These are phyloP conservation scores for Camellia japonica DNA, from an alignment of 148 eudicot genomes.

Conservation along the genomic window DNA sequence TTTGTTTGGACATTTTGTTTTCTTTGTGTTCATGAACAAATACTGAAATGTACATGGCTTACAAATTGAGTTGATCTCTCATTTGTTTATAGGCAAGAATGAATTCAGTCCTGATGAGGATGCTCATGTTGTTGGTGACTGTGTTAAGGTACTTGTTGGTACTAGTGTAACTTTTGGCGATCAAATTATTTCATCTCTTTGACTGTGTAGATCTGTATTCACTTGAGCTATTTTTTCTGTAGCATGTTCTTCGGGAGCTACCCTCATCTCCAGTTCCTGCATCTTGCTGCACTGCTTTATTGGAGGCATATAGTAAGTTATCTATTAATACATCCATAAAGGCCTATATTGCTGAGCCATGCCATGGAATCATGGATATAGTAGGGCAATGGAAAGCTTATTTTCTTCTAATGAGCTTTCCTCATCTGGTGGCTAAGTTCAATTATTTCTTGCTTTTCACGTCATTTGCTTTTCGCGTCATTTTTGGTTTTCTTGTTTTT, in stretches of 20 bases:
- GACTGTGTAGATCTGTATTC: not conserved
- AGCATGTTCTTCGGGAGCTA: constrained; percentile 98
- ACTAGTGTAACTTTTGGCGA: not conserved
- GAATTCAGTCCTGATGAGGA: constrained; percentile 92
- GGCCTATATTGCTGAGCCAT: not conserved
- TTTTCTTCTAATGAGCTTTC: not conserved
- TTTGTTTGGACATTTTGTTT: not conserved
- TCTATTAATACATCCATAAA: not conserved
- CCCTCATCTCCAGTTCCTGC: constrained; percentile 99
- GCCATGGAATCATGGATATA: not conserved
- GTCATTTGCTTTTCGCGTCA: not conserved
- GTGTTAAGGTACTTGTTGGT: constrained; percentile 83
- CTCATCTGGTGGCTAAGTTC: not conserved
- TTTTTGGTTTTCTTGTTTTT: not conserved
- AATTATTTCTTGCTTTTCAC: not conserved
- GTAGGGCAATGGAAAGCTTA: no score
- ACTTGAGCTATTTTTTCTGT: constrained; percentile 28
- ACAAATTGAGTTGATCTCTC: not conserved
- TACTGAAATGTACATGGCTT: not conserved
- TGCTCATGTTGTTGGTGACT: constrained; percentile 98
- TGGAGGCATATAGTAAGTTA: constrained; percentile 96
- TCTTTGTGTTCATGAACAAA: not conserved
- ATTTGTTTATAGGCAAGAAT: constrained; percentile 62
- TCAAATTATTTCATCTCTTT: not conserved
- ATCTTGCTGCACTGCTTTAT: constrained; percentile 92